phyloP scores from a whole-genome alignment of 139 green algal genomes.

The Yamagishiella unicocca region DNA sequence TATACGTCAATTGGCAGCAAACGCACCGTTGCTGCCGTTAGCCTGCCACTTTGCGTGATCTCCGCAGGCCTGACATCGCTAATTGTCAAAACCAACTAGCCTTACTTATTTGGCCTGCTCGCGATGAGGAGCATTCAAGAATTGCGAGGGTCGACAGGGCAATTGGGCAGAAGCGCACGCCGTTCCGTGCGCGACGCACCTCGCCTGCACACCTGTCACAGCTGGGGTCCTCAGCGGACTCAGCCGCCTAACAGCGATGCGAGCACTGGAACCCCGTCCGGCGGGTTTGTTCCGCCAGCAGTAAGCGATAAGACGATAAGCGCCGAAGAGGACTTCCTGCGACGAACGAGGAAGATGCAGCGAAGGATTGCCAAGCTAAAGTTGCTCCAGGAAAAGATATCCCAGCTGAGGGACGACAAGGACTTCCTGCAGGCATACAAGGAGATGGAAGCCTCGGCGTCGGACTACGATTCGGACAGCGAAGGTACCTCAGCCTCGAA shows the following conservation, averaged over 20 bases:
- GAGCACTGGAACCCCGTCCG: too few species aligned
- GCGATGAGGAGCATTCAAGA: neutral
- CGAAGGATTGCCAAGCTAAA: slow-evolving; percentile 13
- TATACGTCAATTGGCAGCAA: too few species aligned
- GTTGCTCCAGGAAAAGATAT: slow-evolving; percentile 21
- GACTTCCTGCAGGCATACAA: slow-evolving; percentile 1
- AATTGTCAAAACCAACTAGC: too few species aligned
- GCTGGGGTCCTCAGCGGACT: too few species aligned
- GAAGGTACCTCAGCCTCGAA: neutral
- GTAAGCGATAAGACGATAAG: too few species aligned
- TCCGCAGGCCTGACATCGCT: too few species aligned
- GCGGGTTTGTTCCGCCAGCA: too few species aligned
- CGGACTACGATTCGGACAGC: slow-evolving; percentile 4
- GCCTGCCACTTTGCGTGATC: too few species aligned
- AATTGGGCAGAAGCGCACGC: neutral
- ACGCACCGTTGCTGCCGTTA: too few species aligned
- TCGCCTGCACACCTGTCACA: too few species aligned
- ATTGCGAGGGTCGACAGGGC: neutral
- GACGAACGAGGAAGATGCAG: neutral
- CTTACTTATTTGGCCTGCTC: too few species aligned
- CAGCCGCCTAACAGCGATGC: too few species aligned
- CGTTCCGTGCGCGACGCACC: neutral
- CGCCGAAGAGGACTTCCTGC: slow-evolving; percentile 27
- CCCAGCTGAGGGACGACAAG: slow-evolving; percentile 7
- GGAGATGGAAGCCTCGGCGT: neutral